These are phyloP conservation scores for Diaporthe citriasiana DNA, from an alignment of 2,329 filamentous ascomycete species.

Conservation along the genomic window DNA sequence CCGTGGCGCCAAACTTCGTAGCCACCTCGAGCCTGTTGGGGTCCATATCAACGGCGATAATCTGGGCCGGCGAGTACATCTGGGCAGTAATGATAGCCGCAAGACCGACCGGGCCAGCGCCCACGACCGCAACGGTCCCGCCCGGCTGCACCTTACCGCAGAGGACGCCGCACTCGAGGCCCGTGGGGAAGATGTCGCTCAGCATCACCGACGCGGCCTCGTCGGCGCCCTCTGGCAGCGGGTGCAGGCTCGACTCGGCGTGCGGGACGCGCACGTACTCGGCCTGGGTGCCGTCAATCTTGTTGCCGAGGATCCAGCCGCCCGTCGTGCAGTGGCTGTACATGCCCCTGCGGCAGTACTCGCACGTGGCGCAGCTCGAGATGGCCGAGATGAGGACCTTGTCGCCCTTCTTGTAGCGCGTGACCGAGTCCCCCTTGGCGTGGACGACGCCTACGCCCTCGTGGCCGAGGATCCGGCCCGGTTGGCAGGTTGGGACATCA, in stretches of 20 bases:
- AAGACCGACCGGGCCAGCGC: constrained; percentile 69
- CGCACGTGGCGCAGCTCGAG: constrained; percentile 64
- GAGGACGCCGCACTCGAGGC: constrained; percentile 67
- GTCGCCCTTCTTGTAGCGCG: constrained; percentile 63
- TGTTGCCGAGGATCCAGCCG: constrained; percentile 69
- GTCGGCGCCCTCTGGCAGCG: constrained; percentile 58
- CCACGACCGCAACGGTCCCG: constrained; percentile 66
- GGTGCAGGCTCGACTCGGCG: constrained; percentile 63
- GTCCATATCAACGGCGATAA: constrained; percentile 68
- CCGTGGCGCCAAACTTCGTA: constrained; percentile 62
- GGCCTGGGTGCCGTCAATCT: constrained; percentile 68
- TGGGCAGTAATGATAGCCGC: constrained; percentile 67
- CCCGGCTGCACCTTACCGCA: constrained; percentile 67
- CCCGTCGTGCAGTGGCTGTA: constrained; percentile 66
- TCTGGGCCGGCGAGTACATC: constrained; percentile 65
- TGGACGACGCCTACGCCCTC: constrained; percentile 67
- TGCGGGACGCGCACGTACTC: constrained; percentile 68
- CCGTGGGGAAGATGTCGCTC: constrained; percentile 70
- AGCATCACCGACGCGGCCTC: constrained; percentile 62
- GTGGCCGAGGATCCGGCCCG: constrained; percentile 65
- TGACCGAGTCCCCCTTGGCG: constrained; percentile 59
- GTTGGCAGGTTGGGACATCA: constrained; percentile 62
- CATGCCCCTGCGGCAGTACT: constrained; percentile 65
- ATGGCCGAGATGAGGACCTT: constrained; percentile 66
- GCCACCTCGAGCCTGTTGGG: constrained; percentile 61